Evolutionary conservation across 2,329 filamentous ascomycete species (phyloP).

Genomic region (Ophiostoma sp.): DNA sequence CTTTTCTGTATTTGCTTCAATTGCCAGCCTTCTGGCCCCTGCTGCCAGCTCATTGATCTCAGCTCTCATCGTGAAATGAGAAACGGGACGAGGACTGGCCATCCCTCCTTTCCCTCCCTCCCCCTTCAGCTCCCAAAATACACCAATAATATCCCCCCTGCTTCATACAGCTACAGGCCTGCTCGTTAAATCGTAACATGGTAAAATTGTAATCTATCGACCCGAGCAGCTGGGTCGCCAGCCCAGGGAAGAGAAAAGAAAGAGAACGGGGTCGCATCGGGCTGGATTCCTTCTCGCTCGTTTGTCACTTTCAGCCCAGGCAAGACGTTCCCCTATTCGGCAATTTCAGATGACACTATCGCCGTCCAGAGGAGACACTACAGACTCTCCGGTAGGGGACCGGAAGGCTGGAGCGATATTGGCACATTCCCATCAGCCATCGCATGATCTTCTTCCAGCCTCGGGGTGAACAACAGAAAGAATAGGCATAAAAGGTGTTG

Average conservation of each 20-base stretch:
- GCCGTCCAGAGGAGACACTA: neutral
- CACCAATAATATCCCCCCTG: neutral
- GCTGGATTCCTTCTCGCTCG: neutral
- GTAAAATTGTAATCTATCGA: neutral
- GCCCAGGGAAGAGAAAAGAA: neutral
- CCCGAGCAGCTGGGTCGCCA: neutral
- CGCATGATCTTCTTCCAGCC: neutral
- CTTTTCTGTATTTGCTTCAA: neutral
- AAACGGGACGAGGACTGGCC: neutral
- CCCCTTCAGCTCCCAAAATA: neutral
- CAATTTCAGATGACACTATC: neutral
- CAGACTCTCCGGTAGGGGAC: neutral
- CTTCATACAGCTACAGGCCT: neutral
- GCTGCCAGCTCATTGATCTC: neutral
- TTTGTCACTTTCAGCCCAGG: neutral
- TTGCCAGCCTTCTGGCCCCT: neutral
- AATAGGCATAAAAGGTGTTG: neutral
- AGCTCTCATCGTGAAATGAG: slow-evolving; percentile 1
- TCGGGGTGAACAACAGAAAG: neutral
- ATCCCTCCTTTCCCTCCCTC: neutral
- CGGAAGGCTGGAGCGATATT: neutral
- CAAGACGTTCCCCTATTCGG: slow-evolving; percentile 10
- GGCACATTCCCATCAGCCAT: neutral
- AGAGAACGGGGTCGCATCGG: neutral
- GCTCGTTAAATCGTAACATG: neutral